Base-by-base conservation (phyloP, 768 basidiomycete species). In the Amylocystis lapponica region DNA sequence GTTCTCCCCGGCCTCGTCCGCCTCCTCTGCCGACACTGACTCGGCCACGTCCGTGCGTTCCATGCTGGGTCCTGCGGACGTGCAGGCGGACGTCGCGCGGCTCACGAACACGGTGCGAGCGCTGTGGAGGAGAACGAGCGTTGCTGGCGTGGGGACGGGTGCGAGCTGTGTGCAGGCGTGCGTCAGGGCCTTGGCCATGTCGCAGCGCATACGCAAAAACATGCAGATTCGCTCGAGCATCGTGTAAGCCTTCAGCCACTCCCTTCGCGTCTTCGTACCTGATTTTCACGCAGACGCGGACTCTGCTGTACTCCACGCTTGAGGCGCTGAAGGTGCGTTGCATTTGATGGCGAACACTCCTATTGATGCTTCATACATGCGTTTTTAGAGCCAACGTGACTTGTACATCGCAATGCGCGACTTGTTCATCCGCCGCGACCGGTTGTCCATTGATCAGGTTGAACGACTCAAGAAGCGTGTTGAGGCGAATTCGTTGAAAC, bases 391-490 rank as follows among this genome's bases (percentile, higher is more conserved):
- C 35, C 81, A 96, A 64, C 79, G 89, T 22, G 89, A 94, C 60
- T 70, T 97, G 7, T 94, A 92, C 59, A 69, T 92, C 38, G 83
- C 91, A 5, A 84, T 85, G 58, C 79, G 88, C 27, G 93, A 96
- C 54, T 72, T 95, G 6, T 86, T 94, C 58, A 70, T 83, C 41
- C 80, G 93, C 17, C 85, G 91, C 51, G 91, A 94, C 49, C 80
- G 89, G n/a, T 73, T 94, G 32, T 89, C 91, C 0, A 73, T 81
- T 29, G 95, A 97, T 57, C 81, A 86, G 50, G 89, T 92, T 2
- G 92, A 96, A 45, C 75, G 85, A 27, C 68, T 98, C 45, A 83
- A 83, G 65, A 94, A 90, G 58, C 83, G 89, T 27, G 81, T 94
- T 25, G 91, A 94, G 44, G 66, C 67, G 0, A 86, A 76, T 41